Evolutionary conservation across 495 filamentous ascomycete genomes (phyloP), one percentile per base, ranked within the genome.

Genomic region (Podospora australis): DNA sequence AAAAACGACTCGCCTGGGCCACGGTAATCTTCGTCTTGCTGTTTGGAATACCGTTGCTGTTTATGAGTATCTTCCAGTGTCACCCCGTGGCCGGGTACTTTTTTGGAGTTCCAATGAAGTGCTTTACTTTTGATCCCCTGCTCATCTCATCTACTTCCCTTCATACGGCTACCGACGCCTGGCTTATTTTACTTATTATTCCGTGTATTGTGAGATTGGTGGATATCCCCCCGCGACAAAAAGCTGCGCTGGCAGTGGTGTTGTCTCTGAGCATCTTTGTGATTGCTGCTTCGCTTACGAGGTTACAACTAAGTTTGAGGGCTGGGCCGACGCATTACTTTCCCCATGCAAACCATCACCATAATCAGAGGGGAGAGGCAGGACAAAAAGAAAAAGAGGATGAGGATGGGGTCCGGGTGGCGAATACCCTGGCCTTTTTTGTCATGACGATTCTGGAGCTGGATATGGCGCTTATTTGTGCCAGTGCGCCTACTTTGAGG

Each of bases 1-100:
- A 16, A 19, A 11, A 11, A 39, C 34, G 11, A 20, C 34, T 20
- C 21, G 19, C 11, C 32, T 6, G 10, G 19, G 5, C n/a, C 34
- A 39, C 34, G 6, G 28, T 41, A 19, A 3, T 49, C 22, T 53
- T 53, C 47, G 61, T 66, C 14, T 22, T 60, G 11, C 48, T 57
- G 10, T 68, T 59, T 56, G 58, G 62, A 44, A 39, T 53, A 23
- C 64, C 66, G 8, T 53, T 70, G 30, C 59, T 70, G 21, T 55
- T 65, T 40, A 62, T 70, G 38, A 59, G 50, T 39, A 53, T 68
- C 54, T 66, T 70, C 55, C 57, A 67, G 28, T 70, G 66, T 59
- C 61, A 67, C 44, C 68, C 65, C 40, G 9, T 28, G 3, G 14
- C 22, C 1, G 53, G 50, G 23, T 48, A 55, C 34, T 64, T 65